Evolutionary conservation across 2,329 filamentous ascomycete species (phyloP).

Genomic region (Epichloe hybrida): DNA sequence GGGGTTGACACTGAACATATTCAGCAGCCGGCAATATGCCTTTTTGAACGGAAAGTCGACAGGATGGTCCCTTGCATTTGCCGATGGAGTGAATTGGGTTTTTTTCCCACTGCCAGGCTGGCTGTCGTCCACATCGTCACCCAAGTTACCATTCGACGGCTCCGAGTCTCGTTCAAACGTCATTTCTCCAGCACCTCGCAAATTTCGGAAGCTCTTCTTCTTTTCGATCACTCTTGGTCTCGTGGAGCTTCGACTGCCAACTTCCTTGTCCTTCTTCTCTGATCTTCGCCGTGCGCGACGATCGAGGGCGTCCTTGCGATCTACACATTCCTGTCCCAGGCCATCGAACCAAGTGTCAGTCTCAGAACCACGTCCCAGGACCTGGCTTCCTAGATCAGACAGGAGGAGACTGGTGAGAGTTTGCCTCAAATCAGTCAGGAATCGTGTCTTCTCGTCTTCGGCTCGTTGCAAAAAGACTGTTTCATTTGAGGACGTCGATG

Average conservation of each 20-base stretch:
- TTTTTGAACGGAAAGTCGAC: conserved; percentile 65
- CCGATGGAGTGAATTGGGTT: neutral
- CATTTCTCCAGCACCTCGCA: conserved; percentile 37
- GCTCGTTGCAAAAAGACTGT: conserved; percentile 49
- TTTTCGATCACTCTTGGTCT: conserved; percentile 45
- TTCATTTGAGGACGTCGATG: conserved; percentile 53
- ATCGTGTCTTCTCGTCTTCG: conserved; percentile 60
- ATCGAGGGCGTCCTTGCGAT: conserved; percentile 43
- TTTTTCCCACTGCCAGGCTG: conserved; percentile 8
- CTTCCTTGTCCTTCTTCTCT: conserved; percentile 29
- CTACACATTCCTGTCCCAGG: conserved; percentile 51
- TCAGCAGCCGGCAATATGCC: conserved; percentile 66
- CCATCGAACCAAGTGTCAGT: conserved; percentile 78
- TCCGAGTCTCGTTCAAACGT: conserved; percentile 23
- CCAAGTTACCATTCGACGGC: conserved; percentile 23
- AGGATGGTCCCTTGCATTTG: neutral
- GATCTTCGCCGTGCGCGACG: conserved; percentile 28
- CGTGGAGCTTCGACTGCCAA: conserved; percentile 26
- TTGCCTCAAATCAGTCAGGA: conserved; percentile 64
- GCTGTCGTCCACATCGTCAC: conserved; percentile 22
- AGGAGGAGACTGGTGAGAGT: conserved; percentile 71
- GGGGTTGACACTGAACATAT: conserved; percentile 77
- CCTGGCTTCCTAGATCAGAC: conserved; percentile 76
- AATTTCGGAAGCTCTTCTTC: conserved; percentile 54
- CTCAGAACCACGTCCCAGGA: conserved; percentile 82